Percentiles rank a stretch among this genome's conserved stretches.
These are phyloP conservation scores for Torrubiellomyces zombiae DNA, from an alignment of 2,329 filamentous ascomycete species.

Conservation along the genomic window DNA sequence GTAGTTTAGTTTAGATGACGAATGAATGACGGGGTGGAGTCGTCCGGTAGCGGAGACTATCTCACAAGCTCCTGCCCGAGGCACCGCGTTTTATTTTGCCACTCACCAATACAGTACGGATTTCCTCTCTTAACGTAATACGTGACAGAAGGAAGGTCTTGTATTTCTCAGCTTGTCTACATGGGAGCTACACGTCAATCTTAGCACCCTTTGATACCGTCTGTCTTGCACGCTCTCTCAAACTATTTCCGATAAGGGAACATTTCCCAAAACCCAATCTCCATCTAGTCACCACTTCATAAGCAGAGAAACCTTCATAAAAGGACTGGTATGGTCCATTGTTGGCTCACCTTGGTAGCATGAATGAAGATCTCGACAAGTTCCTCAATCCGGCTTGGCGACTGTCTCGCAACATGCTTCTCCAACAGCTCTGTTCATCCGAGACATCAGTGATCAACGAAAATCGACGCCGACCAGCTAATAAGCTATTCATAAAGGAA, in stretches of 20 bases:
- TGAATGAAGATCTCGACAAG: conserved; percentile 72
- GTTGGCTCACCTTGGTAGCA: conserved; percentile 72
- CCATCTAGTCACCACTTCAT: conserved; percentile 21
- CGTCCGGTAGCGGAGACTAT: too few relatives aligned
- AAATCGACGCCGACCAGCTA: too few relatives aligned
- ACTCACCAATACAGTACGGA: too few relatives aligned
- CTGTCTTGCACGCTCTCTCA: conserved; percentile 1
- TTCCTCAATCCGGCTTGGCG: conserved; percentile 61
- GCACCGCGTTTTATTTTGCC: too few relatives aligned
- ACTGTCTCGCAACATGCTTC: conserved; percentile 54
- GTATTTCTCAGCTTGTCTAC: neutral
- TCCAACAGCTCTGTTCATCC: conserved; percentile 50
- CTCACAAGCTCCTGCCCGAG: too few relatives aligned
- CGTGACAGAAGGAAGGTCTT: neutral
- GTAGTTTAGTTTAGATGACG: too few relatives aligned
- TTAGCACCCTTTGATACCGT: neutral
- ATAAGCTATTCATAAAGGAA: too few relatives aligned
- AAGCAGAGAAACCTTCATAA: conserved; percentile 12
- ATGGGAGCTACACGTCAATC: neutral
- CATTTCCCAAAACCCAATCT: conserved; percentile 39
- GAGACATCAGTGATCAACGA: too few relatives aligned
- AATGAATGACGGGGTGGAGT: too few relatives aligned
- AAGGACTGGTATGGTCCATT: too few relatives aligned
- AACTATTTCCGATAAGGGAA: conserved; percentile 19
- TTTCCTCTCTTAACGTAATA: too few relatives aligned